phyloP scores from a whole-genome alignment of 495 filamentous ascomycete genomes.

The Daldinia childiae region DNA sequence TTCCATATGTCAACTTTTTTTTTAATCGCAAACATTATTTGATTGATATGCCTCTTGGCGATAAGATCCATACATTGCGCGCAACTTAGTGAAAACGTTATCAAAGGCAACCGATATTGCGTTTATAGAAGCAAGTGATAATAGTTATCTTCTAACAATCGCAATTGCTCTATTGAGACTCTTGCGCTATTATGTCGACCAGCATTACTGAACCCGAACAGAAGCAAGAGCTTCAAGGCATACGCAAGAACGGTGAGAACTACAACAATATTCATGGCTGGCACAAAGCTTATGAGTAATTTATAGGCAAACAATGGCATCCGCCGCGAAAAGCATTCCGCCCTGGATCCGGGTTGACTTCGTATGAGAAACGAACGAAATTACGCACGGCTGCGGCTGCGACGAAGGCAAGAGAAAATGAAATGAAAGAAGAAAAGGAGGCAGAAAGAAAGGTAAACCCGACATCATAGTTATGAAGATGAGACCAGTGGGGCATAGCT shows the following conservation, averaged over 20 bases:
- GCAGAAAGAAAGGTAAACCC: constrained; percentile 77
- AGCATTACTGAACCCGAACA: constrained; percentile 13
- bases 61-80: constrained; percentile 18
- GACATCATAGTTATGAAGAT: background rate
- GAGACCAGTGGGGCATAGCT: background rate
- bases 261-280: background rate
- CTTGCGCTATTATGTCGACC: constrained; percentile 32
- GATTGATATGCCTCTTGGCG: constrained; percentile 8
- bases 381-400: constrained; percentile 70
- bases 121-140: background rate
- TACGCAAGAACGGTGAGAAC: constrained; percentile 71
- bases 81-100: background rate
- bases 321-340: constrained; percentile 84
- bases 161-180: background rate
- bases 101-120: background rate
- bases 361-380: constrained; percentile 78
- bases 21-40: constrained; percentile 18
- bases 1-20: background rate
- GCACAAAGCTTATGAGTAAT: constrained; percentile 13
- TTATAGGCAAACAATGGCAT: constrained; percentile 95
- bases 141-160: background rate
- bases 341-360: constrained; percentile 75
- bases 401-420: constrained; percentile 88
- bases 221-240: constrained; percentile 56
- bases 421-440: constrained; percentile 96